Evolutionary conservation across 2,329 filamentous ascomycete genomes (phyloP).

Genomic region (Lasiodiplodia citricola): DNA sequence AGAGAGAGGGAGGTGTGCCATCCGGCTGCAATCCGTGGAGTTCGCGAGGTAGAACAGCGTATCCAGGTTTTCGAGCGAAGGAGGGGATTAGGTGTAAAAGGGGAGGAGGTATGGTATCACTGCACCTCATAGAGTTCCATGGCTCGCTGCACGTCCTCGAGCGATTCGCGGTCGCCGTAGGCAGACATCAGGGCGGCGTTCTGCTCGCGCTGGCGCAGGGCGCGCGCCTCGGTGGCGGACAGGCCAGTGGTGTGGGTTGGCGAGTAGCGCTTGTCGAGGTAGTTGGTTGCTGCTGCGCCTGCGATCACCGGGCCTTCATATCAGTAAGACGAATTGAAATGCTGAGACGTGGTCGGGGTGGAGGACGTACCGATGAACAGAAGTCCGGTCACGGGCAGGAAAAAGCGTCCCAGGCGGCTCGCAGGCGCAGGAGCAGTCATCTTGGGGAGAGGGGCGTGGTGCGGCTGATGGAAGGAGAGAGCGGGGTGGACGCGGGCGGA

Average conservation of each 20-base stretch:
- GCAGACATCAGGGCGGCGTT: conserved; percentile 25
- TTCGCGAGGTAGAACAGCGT: background rate
- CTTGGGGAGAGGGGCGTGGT: background rate
- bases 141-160: conserved; percentile 26
- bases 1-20: background rate
- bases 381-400: conserved; percentile 19
- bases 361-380: conserved; percentile 16
- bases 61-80: background rate
- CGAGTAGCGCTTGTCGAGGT: conserved; percentile 25
- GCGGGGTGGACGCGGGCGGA: conserved; percentile 27
- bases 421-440: conserved; percentile 21
- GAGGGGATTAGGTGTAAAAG: background rate
- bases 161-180: conserved; percentile 23
- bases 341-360: background rate
- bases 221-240: background rate
- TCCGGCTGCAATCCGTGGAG: background rate
- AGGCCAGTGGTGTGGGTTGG: conserved; percentile 8
- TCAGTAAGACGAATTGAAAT: background rate
- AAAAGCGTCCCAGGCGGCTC: background rate
- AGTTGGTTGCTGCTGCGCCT: conserved; percentile 21
- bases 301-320: background rate
- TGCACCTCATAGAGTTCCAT: conserved; percentile 27
- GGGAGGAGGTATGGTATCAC: background rate
- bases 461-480: conserved; percentile 18
- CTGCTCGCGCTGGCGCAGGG: conserved; percentile 19